These are phyloP conservation scores for Cyberlindnera petersonii DNA, from an alignment of 805 yeast genomes.

Conservation along the genomic window DNA sequence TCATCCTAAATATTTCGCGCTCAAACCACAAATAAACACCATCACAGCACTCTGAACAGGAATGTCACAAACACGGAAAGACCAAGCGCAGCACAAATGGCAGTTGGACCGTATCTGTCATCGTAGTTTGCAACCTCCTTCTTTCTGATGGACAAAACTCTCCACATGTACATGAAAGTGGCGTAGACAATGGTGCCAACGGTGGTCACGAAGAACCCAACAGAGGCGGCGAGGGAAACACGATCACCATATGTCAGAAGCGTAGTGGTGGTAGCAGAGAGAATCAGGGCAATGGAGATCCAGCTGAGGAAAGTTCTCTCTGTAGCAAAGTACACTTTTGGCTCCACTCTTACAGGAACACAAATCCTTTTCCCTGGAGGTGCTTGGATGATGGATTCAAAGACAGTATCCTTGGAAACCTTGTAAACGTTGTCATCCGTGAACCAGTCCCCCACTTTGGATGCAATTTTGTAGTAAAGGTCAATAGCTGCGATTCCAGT, in stretches of 20 bases:
- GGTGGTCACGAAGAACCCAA: conserved; percentile 83
- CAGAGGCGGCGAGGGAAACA: conserved; percentile 72
- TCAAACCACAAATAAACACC: background rate
- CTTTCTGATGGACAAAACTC: conserved; percentile 77
- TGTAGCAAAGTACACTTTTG: conserved; percentile 97
- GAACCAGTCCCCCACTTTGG: conserved; percentile 42
- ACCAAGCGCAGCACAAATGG: conserved; percentile 71
- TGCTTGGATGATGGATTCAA: conserved; percentile 54
- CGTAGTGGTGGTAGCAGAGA: conserved; percentile 86
- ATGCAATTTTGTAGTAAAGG: conserved; percentile 21
- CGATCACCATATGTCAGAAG: conserved; percentile 79
- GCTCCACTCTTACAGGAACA: conserved; percentile 95
- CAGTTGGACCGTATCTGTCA: conserved; percentile 82
- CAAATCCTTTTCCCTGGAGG: conserved; percentile 88
- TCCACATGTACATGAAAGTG: conserved; percentile 67
- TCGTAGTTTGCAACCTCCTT: conserved; percentile 83
- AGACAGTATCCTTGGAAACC: conserved; percentile 62
- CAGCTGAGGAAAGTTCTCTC: conserved; percentile 93
- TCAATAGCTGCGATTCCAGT: conserved; percentile 18
- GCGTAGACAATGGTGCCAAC: conserved; percentile 70
- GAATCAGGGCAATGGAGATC: conserved; percentile 84
- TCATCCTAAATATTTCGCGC: background rate
- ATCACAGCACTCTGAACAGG: conserved; percentile 33
- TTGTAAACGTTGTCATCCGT: conserved; percentile 47
- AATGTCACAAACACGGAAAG: conserved; percentile 63